Base-by-base conservation (phyloP, 257 asterid genomes). In the Solanum chmielewskii region DNA sequence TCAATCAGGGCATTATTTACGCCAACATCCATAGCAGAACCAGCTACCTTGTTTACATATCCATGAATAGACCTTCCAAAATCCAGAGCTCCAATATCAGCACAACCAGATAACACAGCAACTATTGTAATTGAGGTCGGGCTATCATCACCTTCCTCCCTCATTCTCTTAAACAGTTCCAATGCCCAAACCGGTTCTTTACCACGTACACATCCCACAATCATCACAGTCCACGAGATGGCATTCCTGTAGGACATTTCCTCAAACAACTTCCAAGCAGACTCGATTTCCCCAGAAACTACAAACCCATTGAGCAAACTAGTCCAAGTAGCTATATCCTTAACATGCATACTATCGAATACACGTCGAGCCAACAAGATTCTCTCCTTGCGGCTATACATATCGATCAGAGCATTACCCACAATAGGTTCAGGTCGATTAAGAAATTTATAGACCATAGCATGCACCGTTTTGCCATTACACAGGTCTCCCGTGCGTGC, bases 211-310 rank as follows among this genome's bases (percentile, higher is more conserved):
- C 87, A 91, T 64, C 98, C 98, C 47, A 94, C 98, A 52, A 93
- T 93, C 98, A 95, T 93, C 7, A 95, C 92, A 41, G 98, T 94
- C 98, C 98, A 95, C 18, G 98, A 93, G 77, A 94, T 88, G 73
- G 91, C 94, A 91, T 95, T 95, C 90, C 92, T 90, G 2, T 76
- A 88, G 0, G 98, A 93, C 96, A 95, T 93, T 45, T 92, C 94
- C 69, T 93, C 93, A 81, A 95, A 95, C 87, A 94, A 80, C 25
- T 49, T 66, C 89, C 90, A 85, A 9, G 95, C 97, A 86, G 92
- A 88, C 9, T 88, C 90, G 70, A 93, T 87, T 37, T 94, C 96
- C 29, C 93, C 92, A 42, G 82, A 89, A 45, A 93, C 44, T 12
- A 94, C 82, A 78, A 90, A 91, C 3, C 97, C 98, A 75, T 94